A percentile compares a stretch with the other conserved stretches of the same genome.
Evolutionary conservation across 2,329 filamentous ascomycete genomes (phyloP).

Genomic region (Chrysoporthe puriensis): DNA sequence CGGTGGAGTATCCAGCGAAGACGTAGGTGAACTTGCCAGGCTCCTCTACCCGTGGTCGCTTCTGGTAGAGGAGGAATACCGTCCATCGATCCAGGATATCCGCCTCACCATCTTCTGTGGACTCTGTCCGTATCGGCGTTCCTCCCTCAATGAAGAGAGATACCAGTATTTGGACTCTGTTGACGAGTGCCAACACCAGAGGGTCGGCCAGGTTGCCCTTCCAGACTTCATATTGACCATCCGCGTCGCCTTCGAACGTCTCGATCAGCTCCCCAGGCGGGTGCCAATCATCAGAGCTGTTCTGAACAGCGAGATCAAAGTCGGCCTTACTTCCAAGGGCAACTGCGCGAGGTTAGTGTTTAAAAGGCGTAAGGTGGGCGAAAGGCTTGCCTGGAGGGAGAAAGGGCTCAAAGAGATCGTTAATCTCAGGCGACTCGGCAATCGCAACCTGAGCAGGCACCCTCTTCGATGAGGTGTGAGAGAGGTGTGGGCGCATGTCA

Average conservation of each 20-base stretch:
- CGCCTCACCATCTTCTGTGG: conserved; percentile 57
- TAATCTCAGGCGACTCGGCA: conserved; percentile 73
- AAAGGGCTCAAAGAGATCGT: conserved; percentile 64
- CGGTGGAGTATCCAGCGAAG: conserved; percentile 87
- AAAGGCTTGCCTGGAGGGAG: conserved; percentile 64
- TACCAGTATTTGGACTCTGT: conserved; percentile 81
- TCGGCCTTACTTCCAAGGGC: conserved; percentile 66
- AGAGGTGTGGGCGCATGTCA: conserved; percentile 79
- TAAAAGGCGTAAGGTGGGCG: neutral
- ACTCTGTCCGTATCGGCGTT: conserved; percentile 61
- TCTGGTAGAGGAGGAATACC: conserved; percentile 83
- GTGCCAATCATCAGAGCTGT: conserved; percentile 53
- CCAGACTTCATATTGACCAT: conserved; percentile 82
- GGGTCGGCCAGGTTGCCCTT: conserved; percentile 73
- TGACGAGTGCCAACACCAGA: conserved; percentile 71
- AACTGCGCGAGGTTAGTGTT: conserved; percentile 48
- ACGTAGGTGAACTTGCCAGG: conserved; percentile 66
- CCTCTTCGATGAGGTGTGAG: conserved; percentile 72
- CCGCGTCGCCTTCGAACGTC: conserved; percentile 59
- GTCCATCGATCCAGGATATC: conserved; percentile 84
- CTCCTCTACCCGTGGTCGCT: conserved; percentile 49
- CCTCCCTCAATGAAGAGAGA: conserved; percentile 93
- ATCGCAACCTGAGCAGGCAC: conserved; percentile 57
- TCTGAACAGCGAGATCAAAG: conserved; percentile 63
- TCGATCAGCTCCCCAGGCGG: conserved; percentile 78